Percentiles rank a stretch among this genome's conserved stretches.
phyloP scores from a whole-genome alignment of 2,329 filamentous ascomycete species.

The Pseudogymnoascus sp. region DNA sequence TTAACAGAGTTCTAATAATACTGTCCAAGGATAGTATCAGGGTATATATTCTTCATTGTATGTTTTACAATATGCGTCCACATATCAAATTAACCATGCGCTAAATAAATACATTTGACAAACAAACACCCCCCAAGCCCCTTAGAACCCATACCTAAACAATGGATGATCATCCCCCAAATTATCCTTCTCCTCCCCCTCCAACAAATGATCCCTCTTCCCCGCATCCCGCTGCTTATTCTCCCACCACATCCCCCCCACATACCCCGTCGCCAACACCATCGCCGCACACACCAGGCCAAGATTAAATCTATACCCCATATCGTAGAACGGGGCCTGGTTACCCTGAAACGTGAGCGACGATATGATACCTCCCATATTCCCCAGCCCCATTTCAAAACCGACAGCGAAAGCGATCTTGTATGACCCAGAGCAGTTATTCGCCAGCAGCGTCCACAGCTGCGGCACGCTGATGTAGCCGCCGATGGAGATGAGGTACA shows the following conservation, averaged over 20 bases:
- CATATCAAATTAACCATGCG: background rate
- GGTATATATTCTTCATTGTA: background rate
- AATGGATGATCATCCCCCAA: background rate
- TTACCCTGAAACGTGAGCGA: conserved; percentile 56
- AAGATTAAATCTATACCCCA: background rate
- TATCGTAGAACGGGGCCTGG: conserved; percentile 51
- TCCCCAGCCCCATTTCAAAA: conserved; percentile 59
- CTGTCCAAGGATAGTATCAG: background rate
- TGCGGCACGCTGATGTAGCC: conserved; percentile 56
- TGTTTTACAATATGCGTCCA: background rate
- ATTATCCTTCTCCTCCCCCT: conserved; percentile 11
- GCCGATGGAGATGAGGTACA: conserved; percentile 58
- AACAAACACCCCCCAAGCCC: background rate
- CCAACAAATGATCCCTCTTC: conserved; percentile 37
- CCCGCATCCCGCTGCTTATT: conserved; percentile 41
- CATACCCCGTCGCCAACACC: conserved; percentile 20
- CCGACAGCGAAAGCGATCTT: conserved; percentile 43
- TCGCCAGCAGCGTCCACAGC: conserved; percentile 59
- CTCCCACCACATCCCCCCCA: conserved; percentile 35
- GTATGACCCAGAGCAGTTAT: conserved; percentile 55
- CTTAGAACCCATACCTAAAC: background rate
- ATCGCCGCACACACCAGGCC: conserved; percentile 20
- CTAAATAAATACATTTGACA: background rate
- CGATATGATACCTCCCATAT: conserved; percentile 56
- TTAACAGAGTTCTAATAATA: too few species aligned